Conservation (phyloP, 257 asterid genomes). For the Capsicum rhomboideum region DNA sequence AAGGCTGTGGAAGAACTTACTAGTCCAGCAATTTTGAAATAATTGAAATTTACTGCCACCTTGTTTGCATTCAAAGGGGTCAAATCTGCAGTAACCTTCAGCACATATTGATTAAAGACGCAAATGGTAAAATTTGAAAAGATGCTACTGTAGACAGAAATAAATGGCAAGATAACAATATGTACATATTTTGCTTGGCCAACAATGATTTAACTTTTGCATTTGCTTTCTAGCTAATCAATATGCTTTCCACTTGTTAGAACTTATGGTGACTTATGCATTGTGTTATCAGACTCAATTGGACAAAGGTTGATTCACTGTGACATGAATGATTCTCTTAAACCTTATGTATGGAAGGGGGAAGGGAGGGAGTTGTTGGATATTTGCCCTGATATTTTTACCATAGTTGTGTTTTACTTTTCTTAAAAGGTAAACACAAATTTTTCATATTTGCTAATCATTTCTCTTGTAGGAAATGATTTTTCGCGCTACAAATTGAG, state of each 20-base stretch:
- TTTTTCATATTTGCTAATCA: too few relatives aligned
- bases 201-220: neutral
- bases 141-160: neutral
- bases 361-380: too few relatives aligned
- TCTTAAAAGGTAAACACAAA: too few relatives aligned
- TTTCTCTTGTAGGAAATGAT: too few relatives aligned
- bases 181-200: neutral
- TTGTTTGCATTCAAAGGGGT: slow-evolving; percentile 58
- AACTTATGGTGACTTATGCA: neutral
- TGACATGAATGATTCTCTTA: neutral
- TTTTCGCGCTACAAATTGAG: too few relatives aligned
- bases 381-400: too few relatives aligned
- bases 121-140: neutral
- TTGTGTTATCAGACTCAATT: neutral
- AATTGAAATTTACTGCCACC: slow-evolving; percentile 75
- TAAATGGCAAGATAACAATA: neutral
- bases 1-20: slow-evolving; percentile 26
- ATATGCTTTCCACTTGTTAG: neutral
- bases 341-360: neutral
- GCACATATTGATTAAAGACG: neutral
- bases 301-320: neutral
- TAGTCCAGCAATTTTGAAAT: slow-evolving; percentile 72
- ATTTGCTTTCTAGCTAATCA: neutral
- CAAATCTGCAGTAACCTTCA: slow-evolving; percentile 83
- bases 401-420: too few relatives aligned